A percentile compares a stretch with the other conserved stretches of the same genome.
Evolutionary conservation across 139 green algal genomes (phyloP).

Genomic region (Chlamydomonas incerta): DNA sequence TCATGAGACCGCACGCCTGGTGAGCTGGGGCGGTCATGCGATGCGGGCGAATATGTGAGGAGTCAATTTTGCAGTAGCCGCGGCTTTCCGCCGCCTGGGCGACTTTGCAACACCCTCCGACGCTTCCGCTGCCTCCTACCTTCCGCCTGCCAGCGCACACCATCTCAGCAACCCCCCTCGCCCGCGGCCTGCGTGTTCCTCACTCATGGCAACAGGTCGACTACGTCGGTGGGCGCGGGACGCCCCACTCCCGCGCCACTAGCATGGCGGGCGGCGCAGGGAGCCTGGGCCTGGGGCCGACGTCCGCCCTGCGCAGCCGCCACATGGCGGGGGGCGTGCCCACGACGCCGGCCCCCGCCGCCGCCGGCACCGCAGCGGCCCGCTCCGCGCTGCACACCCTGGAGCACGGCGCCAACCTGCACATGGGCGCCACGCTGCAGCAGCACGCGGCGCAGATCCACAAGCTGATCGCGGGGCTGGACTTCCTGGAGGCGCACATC

Average conservation of each 20-base stretch:
- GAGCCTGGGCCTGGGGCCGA: too few species aligned
- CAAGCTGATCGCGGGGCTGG: constrained; percentile 56
- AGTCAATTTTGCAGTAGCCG: too few species aligned
- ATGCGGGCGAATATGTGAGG: too few species aligned
- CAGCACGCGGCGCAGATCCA: constrained; percentile 58
- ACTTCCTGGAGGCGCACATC: constrained; percentile 60
- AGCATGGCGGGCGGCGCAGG: background rate
- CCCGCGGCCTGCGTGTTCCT: too few species aligned
- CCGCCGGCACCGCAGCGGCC: background rate
- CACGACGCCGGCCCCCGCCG: background rate
- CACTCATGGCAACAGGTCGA: constrained; percentile 15
- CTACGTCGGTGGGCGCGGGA: background rate
- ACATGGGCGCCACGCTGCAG: constrained; percentile 30
- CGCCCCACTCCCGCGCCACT: background rate
- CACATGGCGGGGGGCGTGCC: background rate
- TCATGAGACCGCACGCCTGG: constrained; percentile 47
- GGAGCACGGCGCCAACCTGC: constrained; percentile 19
- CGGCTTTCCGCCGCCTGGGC: too few species aligned
- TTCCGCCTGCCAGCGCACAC: background rate
- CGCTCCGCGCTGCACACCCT: background rate
- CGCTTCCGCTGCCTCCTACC: background rate
- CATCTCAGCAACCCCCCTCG: too few species aligned
- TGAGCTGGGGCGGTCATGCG: background rate
- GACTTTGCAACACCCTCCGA: background rate
- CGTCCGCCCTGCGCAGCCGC: background rate